A percentile compares a stretch with the other conserved stretches of the same genome.
These are phyloP conservation scores for Fusarium sp. DNA, from an alignment of 2,329 filamentous ascomycete genomes.

Conservation along the genomic window DNA sequence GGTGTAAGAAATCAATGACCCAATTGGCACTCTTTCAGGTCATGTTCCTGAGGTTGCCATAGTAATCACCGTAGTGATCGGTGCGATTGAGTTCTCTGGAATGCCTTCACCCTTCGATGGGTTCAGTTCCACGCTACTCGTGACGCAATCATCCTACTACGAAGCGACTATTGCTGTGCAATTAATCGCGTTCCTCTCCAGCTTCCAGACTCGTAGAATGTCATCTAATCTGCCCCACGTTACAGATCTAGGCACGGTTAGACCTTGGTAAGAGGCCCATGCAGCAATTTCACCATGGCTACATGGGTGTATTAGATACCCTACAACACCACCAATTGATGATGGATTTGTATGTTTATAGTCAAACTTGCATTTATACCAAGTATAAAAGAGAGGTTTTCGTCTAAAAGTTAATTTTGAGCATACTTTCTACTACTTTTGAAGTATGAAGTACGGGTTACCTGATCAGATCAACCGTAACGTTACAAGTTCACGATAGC, in stretches of 20 bases:
- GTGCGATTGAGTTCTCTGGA: background rate
- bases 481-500: background rate
- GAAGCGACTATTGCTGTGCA: background rate
- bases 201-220: background rate
- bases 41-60: background rate
- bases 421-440: background rate
- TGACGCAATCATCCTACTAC: background rate
- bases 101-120: background rate
- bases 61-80: background rate
- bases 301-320: constrained; percentile 1
- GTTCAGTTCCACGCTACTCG: background rate
- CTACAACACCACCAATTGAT: constrained; percentile 1
- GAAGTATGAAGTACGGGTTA: fast-evolving
- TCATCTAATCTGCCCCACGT: constrained; percentile 2
- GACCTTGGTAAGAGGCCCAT: background rate
- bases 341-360: background rate
- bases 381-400: background rate
- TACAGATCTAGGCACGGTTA: constrained; percentile 4
- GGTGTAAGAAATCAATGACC: background rate
- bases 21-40: background rate
- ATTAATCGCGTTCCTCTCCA: constrained; percentile 6
- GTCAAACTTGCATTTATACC: background rate
- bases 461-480: fast-evolving
- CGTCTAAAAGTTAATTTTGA: background rate
- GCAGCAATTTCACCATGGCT: background rate